These are phyloP conservation scores for Sarocladium oryzae DNA, from an alignment of 2,329 filamentous ascomycete genomes.

Conservation along the genomic window DNA sequence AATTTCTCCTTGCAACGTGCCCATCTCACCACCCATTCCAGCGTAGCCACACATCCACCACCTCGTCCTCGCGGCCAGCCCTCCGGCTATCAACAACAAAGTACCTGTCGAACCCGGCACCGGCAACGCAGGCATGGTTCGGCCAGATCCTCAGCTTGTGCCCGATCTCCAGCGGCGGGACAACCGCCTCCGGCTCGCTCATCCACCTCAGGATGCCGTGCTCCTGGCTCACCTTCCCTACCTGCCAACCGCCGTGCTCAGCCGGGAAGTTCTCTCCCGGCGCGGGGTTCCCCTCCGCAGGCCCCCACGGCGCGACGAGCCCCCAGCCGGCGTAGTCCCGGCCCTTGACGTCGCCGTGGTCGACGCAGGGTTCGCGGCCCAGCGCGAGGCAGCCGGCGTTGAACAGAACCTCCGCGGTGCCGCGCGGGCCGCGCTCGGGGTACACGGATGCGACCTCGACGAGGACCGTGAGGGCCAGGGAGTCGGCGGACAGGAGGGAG, in stretches of 20 bases:
- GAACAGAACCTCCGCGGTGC: constrained; percentile 55
- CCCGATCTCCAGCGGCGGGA: constrained; percentile 50
- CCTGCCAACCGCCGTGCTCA: constrained; percentile 50
- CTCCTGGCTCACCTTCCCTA: constrained; percentile 67
- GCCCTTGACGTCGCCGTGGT: constrained; percentile 24
- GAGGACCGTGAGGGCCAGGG: constrained; percentile 60
- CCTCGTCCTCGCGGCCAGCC: constrained; percentile 46
- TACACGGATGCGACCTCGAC: constrained; percentile 65
- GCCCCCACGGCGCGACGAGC: constrained; percentile 55
- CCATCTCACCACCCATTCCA: constrained; percentile 72
- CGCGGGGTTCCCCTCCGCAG: constrained; percentile 21
- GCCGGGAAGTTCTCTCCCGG: constrained; percentile 34
- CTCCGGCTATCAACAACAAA: constrained; percentile 60
- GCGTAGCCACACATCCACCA: constrained; percentile 68
- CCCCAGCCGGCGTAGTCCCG: constrained; percentile 62
- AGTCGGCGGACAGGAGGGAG: constrained; percentile 35
- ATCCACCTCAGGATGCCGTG: constrained; percentile 63
- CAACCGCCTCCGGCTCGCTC: constrained; percentile 34
- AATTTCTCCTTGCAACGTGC: no score
- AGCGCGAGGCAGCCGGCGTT: constrained; percentile 62
- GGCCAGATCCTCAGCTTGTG: constrained; percentile 65
- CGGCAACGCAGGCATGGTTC: constrained; percentile 72
- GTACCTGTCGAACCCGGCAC: constrained; percentile 63
- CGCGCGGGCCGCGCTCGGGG: constrained; percentile 39
- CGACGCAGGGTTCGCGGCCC: constrained; percentile 64